Base-by-base conservation (phyloP, 1,284 basidiomycete genomes). In the Hemileia vastatrix region DNA sequence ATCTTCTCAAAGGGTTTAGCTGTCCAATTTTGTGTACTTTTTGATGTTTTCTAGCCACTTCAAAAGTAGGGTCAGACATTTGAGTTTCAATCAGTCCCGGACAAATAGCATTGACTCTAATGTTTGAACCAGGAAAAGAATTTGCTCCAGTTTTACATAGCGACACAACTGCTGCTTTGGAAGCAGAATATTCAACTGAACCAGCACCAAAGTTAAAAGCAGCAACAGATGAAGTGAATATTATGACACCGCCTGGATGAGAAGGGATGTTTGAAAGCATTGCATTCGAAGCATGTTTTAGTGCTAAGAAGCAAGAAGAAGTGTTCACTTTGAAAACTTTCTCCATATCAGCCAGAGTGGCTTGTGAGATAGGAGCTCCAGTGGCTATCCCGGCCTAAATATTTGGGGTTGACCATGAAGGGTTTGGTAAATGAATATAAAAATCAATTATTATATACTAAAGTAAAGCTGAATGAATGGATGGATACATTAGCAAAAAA, bases 151-250 rank as follows among this genome's bases (percentile, higher is more conserved):
- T 68, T 23, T 66, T 61, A 3, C 71, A 71, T 4, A 74, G 54
- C 9, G 66, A 69, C 57, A 72, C 67, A 13, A 74, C 72, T 1
- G 72, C 72, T 0, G 72, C 72, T 52, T 74, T 74, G 40, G 64
- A 66, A 8, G 72, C 72, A 45, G 71, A 72, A 67, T 74, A 74
- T 57, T 74, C 72, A 47, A 69, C 66, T 8, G 68, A 69, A 1
- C 72, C 72, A 0, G 71, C 72, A 15, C 72, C 72, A n/a, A 64
- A 66, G 5, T 71, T 59, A 3, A 74, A 40, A 31, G 71, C 72
- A 2, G 72, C 72, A 8, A 72, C 70, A 2, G 69, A 71, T 3
- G 72, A 68, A 23, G 72, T 74, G 56, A 73, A 66, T 62, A 74
- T 66, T 63, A 74, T 73, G 24, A 62, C 64, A 2, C 72, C 72